phyloP scores from a whole-genome alignment of 768 basidiomycete genomes.

The Lactarius hatsudake region DNA sequence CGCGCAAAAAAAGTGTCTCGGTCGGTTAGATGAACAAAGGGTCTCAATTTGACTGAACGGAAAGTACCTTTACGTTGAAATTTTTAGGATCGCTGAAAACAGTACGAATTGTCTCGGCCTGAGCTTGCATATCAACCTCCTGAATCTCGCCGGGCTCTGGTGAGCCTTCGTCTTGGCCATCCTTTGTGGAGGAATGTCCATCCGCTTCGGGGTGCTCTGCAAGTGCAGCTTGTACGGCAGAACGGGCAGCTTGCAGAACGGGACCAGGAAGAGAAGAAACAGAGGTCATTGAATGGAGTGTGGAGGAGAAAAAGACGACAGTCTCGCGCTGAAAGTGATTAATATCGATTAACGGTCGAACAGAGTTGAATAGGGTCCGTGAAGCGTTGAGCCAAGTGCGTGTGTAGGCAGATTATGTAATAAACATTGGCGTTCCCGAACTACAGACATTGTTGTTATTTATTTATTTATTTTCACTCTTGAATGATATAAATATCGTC shows the following conservation, averaged over 20 bases:
- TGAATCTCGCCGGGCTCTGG: slow-evolving; percentile 82
- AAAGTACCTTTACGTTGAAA: slow-evolving; percentile 91
- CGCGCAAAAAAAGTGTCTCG: background rate
- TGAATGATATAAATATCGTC: background rate
- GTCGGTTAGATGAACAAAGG: background rate
- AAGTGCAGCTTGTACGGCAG: slow-evolving; percentile 72
- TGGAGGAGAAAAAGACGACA: background rate
- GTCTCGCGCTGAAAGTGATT: background rate
- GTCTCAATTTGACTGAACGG: background rate
- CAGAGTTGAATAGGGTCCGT: background rate
- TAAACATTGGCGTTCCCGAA: background rate
- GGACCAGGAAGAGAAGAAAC: slow-evolving; percentile 56
- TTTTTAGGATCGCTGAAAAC: slow-evolving; percentile 90
- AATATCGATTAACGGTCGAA: background rate
- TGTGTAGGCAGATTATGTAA: background rate
- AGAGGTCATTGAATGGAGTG: slow-evolving; percentile 31
- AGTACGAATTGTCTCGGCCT: slow-evolving; percentile 81
- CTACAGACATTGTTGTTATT: background rate
- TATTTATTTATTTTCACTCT: background rate
- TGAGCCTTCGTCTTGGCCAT: slow-evolving; percentile 36
- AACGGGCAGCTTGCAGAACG: slow-evolving; percentile 76
- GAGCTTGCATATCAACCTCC: slow-evolving; percentile 81
- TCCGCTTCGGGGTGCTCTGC: slow-evolving; percentile 47
- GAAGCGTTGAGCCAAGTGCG: background rate
- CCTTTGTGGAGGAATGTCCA: slow-evolving; percentile 27